Percentiles rank a stretch among this genome's conserved stretches.
Evolutionary conservation across 176 grass and related monocot species (phyloP).

Genomic region (Triticum dicoccoides): DNA sequence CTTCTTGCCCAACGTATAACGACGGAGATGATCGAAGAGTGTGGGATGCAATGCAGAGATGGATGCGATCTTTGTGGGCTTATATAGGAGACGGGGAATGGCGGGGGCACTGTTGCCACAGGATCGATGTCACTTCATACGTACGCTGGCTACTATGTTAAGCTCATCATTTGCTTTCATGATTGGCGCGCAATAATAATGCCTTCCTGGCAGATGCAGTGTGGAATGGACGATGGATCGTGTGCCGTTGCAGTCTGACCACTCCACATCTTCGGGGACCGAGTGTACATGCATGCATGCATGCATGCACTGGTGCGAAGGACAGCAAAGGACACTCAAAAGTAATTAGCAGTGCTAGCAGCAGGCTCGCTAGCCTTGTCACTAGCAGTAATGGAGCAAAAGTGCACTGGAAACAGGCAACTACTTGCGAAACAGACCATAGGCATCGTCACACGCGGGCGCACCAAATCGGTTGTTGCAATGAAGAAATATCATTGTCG

Average conservation of each 20-base stretch:
- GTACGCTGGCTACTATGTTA: slow-evolving; percentile 49
- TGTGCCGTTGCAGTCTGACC: slow-evolving; percentile 29
- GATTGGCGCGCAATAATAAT: slow-evolving; percentile 46
- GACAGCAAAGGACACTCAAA: slow-evolving; percentile 29
- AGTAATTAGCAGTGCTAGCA: not conserved
- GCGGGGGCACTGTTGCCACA: not conserved
- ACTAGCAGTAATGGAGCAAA: not conserved
- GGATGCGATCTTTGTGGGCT: not conserved
- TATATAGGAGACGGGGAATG: slow-evolving; percentile 19
- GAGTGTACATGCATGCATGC: not conserved
- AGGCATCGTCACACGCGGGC: not conserved
- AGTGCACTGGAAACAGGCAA: not conserved
- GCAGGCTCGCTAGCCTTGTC: slow-evolving; percentile 7
- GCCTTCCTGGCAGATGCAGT: not conserved
- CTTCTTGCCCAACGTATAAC: not conserved
- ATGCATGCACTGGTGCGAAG: slow-evolving; percentile 10
- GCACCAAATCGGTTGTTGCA: not conserved
- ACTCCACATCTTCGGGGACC: slow-evolving; percentile 32
- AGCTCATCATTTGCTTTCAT: slow-evolving; percentile 53
- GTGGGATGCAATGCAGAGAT: slow-evolving; percentile 1
- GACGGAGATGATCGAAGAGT: not conserved
- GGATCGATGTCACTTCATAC: slow-evolving; percentile 20
- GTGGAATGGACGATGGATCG: not conserved
- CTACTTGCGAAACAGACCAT: not conserved
- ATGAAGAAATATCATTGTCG: not conserved